Evolutionary conservation across 768 basidiomycete genomes (phyloP).

Genomic region (Rhodotorula kratochvilovae): DNA sequence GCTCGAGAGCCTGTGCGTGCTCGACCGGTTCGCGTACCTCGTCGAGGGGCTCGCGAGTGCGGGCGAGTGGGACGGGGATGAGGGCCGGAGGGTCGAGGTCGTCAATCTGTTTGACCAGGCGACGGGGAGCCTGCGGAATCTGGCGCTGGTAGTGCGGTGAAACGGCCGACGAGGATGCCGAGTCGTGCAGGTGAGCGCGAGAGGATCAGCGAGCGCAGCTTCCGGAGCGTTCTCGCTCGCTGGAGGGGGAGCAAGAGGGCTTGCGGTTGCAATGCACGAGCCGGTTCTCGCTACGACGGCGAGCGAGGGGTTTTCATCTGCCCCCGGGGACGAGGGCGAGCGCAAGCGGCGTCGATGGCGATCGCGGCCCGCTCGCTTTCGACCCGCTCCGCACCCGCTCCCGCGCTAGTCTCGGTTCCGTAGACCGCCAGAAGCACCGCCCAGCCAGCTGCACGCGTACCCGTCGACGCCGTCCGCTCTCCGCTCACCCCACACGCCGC

Average conservation of each 20-base stretch:
- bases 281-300: slow-evolving; percentile 38
- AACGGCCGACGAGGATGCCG: neutral
- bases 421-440: no score
- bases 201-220: no score
- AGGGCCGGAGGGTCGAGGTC: slow-evolving; percentile 17
- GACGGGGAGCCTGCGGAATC: slow-evolving; percentile 28
- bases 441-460: no score
- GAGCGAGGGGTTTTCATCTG: no score
- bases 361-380: no score
- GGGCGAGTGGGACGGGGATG: neutral
- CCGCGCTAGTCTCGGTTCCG: no score
- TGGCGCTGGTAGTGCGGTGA: slow-evolving; percentile 32
- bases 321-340: no score
- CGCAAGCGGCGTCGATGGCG: no score
- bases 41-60: slow-evolving; percentile 7
- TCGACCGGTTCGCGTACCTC: slow-evolving; percentile 26
- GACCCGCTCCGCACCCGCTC: no score
- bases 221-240: no score
- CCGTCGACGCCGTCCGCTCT: neutral
- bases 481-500: neutral
- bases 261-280: no score
- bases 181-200: neutral
- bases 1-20: slow-evolving; percentile 24
- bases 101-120: slow-evolving; percentile 36
- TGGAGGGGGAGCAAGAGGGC: no score